phyloP scores from a whole-genome alignment of 306 rosid genomes.

The Quercus glauca region DNA sequence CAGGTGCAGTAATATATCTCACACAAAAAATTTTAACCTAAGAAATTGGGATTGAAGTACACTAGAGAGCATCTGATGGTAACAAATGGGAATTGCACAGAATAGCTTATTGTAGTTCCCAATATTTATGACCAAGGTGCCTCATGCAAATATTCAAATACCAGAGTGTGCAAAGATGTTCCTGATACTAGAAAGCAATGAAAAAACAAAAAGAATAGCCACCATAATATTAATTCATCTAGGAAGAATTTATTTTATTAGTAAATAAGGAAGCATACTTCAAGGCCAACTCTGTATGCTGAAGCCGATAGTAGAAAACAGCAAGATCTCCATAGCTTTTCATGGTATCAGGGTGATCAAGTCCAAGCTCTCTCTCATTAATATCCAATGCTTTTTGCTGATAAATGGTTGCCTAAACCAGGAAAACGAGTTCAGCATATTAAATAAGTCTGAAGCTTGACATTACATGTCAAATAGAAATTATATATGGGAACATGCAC shows the following conservation, averaged over 20 bases:
- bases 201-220: conserved; percentile 4
- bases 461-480: conserved; percentile 1
- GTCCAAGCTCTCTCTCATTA: conserved; percentile 97
- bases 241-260: neutral
- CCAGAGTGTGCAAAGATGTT: neutral
- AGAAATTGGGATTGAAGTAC: neutral
- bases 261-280: conserved; percentile 57
- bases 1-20: neutral
- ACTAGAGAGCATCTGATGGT: neutral
- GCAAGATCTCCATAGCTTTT: conserved; percentile 99
- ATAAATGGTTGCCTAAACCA: conserved; percentile 81
- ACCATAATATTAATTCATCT: conserved; percentile 10
- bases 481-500: neutral
- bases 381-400: conserved; percentile 98
- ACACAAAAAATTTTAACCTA: neutral
- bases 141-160: neutral
- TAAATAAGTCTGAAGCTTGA: neutral
- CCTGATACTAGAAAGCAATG: neutral
- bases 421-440: conserved; percentile 11
- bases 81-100: neutral
- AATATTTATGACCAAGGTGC: neutral
- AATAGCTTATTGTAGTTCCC: neutral
- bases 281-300: conserved; percentile 94
- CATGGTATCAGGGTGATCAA: conserved; percentile 99
- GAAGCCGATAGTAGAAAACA: conserved; percentile 97